Evolutionary conservation across 345 rosid genomes (phyloP).

Genomic region (Salix caprea): DNA sequence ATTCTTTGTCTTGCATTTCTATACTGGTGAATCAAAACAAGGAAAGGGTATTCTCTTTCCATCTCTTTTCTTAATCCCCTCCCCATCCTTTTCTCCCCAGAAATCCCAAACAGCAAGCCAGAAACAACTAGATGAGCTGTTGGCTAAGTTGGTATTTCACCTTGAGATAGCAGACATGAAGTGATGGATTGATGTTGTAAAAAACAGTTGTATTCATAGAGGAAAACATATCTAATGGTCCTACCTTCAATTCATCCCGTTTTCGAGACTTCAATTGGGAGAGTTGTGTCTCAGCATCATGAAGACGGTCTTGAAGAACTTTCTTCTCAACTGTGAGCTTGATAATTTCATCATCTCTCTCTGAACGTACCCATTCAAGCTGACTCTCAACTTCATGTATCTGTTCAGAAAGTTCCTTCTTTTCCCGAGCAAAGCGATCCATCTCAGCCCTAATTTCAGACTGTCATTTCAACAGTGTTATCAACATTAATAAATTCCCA

Average conservation of each 20-base stretch:
- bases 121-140: not conserved
- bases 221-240: not conserved
- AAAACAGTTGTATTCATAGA: not conserved
- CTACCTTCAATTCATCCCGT: conserved; percentile 94
- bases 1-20: not conserved
- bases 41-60: not conserved
- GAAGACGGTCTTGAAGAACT: conserved; percentile 83
- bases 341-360: conserved; percentile 74
- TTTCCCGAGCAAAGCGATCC: conserved; percentile 79
- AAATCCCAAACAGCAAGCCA: not conserved
- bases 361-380: conserved; percentile 95
- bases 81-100: not conserved
- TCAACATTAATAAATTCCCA: conserved; percentile 11
- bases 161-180: not conserved
- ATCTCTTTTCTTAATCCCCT: not conserved
- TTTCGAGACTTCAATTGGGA: conserved; percentile 81
- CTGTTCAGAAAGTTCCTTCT: conserved; percentile 81
- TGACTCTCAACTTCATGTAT: conserved; percentile 85
- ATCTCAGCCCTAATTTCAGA: conserved; percentile 83
- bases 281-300: conserved; percentile 86
- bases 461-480: conserved; percentile 43
- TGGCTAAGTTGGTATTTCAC: not conserved
- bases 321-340: conserved; percentile 76
- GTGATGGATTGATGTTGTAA: not conserved
- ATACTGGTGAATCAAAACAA: not conserved